Evolutionary conservation across 108 stramenopile species (phyloP), one percentile per base, ranked within the genome.

Genomic region (Cyclotella kingstonii): DNA sequence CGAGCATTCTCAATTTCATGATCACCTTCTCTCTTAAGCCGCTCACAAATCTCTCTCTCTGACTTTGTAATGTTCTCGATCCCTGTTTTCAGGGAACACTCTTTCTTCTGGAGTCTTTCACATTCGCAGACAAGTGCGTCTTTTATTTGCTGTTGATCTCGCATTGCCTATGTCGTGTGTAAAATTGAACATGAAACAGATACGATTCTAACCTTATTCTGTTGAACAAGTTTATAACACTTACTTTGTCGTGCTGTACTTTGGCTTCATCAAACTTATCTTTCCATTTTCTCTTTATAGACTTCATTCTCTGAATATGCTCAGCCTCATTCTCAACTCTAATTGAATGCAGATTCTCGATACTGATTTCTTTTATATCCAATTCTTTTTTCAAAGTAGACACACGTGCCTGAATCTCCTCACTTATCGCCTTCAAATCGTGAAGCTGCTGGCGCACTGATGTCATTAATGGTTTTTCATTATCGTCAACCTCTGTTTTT

Each of bases 261-360:
- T 60, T 44, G 10, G 33, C 34, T 15, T 60, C 58, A 8, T 35
- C 50, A 11, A 47, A 14, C 22, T 27, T 23, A 19, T 53, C 22
- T 29, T 55, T 66, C 59, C 55, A 63, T 31, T 74, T 28, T 41
- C 58, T 33, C 50, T 59, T 44, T 4, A 65, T 17, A 10, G 50
- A 26, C 10, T 59, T 64, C 63, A 73, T 73, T 44, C 22, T 55
- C 46, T 42, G 12, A 5, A 60, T 33, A 33, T 73, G 72, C 9
- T 60, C 43, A 2, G 63, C 22, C 55, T 73, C 61, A 38, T 47
- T 56, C 10, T 69, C 39, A 6, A 60, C 45, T 18, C 68, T 33
- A 19, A 53, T 22, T 21, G 38, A 42, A 30, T 69, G 68, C 29
- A 69, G 38, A 9, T 52, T 34, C 28, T 69, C 68, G 2, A 69